These are phyloP conservation scores for Eimeria sp. DNA, from an alignment of 169 alveolate genomes.

Conservation along the genomic window DNA sequence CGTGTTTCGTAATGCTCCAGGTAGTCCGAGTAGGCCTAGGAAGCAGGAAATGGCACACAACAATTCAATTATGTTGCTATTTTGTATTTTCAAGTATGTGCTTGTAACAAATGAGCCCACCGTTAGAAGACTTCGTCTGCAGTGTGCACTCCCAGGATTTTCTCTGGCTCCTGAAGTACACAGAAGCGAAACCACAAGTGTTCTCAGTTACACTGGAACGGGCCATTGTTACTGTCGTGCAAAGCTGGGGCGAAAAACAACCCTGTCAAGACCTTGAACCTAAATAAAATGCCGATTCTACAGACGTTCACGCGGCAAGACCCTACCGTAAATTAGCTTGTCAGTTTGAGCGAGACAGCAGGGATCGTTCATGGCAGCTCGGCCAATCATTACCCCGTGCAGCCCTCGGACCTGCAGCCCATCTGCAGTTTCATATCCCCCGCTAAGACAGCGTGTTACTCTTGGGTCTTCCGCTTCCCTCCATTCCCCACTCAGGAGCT, in stretches of 20 bases:
- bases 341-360: constrained; percentile 85
- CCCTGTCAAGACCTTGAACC: not conserved
- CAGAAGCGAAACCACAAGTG: not conserved
- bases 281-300: not conserved
- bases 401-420: not conserved
- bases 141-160: constrained; percentile 31
- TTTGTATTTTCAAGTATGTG: not conserved
- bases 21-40: constrained; percentile 78
- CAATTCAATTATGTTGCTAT: not conserved
- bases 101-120: not conserved
- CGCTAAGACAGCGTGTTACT: not conserved
- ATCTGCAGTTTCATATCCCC: not conserved
- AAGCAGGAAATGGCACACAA: not conserved
- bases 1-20: constrained; percentile 57
- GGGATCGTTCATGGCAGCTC: constrained; percentile 86
- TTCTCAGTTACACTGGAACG: not conserved
- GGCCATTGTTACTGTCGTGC: not conserved
- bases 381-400: constrained; percentile 88
- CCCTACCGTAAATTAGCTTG: constrained; percentile 80
- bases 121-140: constrained; percentile 56
- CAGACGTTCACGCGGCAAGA: not conserved
- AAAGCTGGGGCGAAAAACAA: not conserved
- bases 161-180: constrained; percentile 2
- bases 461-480: not conserved
- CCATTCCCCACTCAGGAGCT: constrained; percentile 85